Base-by-base conservation (phyloP, 2,329 filamentous ascomycete genomes). In the Talaromyces pinophilus region DNA sequence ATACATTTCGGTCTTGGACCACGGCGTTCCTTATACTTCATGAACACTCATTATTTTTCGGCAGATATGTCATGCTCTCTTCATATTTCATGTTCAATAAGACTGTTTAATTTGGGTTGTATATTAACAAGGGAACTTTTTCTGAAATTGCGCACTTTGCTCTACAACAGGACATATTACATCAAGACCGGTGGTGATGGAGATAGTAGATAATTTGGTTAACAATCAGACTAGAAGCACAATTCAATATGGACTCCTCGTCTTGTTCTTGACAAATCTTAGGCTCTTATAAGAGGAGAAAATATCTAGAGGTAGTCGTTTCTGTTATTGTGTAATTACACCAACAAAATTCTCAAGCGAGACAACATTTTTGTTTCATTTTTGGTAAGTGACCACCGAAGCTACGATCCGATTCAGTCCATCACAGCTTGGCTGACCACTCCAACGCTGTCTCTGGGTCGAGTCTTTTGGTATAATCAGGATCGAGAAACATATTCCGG, bases 401-500 rank as follows among this genome's bases (percentile, higher is more conserved):
- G 19, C 10, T 15, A 25, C 19, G 4, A 6, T 50, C 22, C 10
- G 19, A 50, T 25, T 17, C 22, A 15, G 48, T 50, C 11, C 13
- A 28, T 50, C 48, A 50, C 28, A 50, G 48, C 13, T 50, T 50
- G 13, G 22, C 13, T 28, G 22, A 22, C 64, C 64, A 65, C 35
- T 65, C 59, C 17, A 65, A 48, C 4, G 50, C 64, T 17, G 25
- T 42, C 35, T 44, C 11, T 13, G 65, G 62, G 30, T 67, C 65
- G 17, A 67, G 19, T 38, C 65, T 48, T 33, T 55, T 67, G n/a
- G 61, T 63, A 69, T 75, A 81, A 62, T 81, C 76, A 10, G 79
- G 70, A 15, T 82, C 76, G 4, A 79, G 68, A 63, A 71, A 77
- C 0, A 72, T 67, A 52, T 81, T 81, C 25, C 75, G 71, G 40